Percentiles rank a stretch among this genome's conserved stretches.
These are phyloP conservation scores for Noccaea caerulescens DNA, from an alignment of 345 rosid genomes.

Conservation along the genomic window DNA sequence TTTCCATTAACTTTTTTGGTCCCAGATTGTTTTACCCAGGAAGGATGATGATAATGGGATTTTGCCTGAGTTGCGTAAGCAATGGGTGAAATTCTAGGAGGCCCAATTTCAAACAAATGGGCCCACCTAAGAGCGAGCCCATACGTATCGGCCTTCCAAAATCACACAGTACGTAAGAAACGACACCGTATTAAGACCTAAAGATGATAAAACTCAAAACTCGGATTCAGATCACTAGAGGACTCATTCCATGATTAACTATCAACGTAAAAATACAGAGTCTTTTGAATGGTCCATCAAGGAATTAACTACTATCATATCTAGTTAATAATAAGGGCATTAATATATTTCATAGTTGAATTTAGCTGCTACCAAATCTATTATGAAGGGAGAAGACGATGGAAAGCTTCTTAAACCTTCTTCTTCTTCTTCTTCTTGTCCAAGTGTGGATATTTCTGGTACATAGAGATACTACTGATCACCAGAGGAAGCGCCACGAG, in stretches of 20 bases:
- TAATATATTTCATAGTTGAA: slow-evolving; percentile 18
- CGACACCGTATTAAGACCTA: neutral
- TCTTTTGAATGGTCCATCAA: slow-evolving; percentile 23
- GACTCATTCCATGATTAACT: slow-evolving; percentile 37
- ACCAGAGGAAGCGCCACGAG: slow-evolving; percentile 86
- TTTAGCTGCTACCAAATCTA: slow-evolving; percentile 17
- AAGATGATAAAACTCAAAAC: slow-evolving; percentile 13
- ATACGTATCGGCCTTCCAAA: neutral
- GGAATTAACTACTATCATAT: slow-evolving; percentile 27
- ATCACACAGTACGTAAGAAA: neutral
- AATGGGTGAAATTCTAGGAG: neutral
- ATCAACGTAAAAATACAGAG: slow-evolving; percentile 24
- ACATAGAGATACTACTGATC: slow-evolving; percentile 74
- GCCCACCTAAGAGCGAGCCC: neutral
- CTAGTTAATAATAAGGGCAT: slow-evolving; percentile 20
- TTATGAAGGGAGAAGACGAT: neutral
- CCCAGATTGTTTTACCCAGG: neutral
- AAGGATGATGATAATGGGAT: neutral
- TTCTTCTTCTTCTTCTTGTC: slow-evolving; percentile 65
- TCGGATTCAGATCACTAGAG: slow-evolving; percentile 13
- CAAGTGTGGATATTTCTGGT: slow-evolving; percentile 83
- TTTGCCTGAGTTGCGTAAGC: neutral
- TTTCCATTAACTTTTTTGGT: no score
- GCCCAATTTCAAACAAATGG: neutral
- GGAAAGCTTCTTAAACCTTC: slow-evolving; percentile 44